Evolutionary conservation across 805 yeast species (phyloP).

Genomic region (Ogataea dorogensis): DNA sequence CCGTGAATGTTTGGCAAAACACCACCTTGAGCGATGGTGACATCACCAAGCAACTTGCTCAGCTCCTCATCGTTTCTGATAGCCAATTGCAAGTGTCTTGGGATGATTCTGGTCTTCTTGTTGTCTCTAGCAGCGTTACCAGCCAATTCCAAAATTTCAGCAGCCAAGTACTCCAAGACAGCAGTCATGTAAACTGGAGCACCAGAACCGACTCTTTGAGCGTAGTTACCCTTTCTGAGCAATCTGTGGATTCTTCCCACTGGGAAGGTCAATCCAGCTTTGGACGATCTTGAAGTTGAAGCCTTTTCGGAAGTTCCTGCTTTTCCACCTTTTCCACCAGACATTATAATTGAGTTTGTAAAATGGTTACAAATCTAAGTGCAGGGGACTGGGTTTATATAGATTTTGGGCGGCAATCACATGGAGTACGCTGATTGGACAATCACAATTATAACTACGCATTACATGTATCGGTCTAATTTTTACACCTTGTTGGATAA

Average conservation of each 20-base stretch:
- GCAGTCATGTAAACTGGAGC: constrained; percentile 98
- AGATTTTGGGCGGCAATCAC: constrained; percentile 7
- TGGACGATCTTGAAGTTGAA: constrained; percentile 96
- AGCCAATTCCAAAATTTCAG: constrained; percentile 96
- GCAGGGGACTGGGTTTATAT: constrained; percentile 9
- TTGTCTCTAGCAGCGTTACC: constrained; percentile 98
- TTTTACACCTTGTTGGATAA: constrained; percentile 21
- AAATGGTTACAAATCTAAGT: constrained; percentile 1
- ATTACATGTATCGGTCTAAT: constrained; percentile 8
- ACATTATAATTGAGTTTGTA: constrained; percentile 32
- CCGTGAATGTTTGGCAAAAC: constrained; percentile 96
- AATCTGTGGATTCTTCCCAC: constrained; percentile 99
- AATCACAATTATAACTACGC: background rate
- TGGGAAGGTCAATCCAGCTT: constrained; percentile 99
- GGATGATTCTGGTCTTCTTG: constrained; percentile 98
- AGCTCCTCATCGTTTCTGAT: constrained; percentile 98
- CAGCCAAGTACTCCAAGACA: constrained; percentile 94
- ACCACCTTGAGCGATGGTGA: constrained; percentile 99
- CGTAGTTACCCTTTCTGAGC: constrained; percentile 95
- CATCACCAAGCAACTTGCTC: constrained; percentile 88
- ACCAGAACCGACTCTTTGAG: constrained; percentile 98
- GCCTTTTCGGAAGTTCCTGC: constrained; percentile 94
- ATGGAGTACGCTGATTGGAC: constrained; percentile 5
- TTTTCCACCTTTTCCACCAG: constrained; percentile 85
- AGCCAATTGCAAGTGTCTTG: constrained; percentile 98